Evolutionary conservation across 192 early-diverging fungal genomes (phyloP).

Genomic region (Chytriomyces sp.): DNA sequence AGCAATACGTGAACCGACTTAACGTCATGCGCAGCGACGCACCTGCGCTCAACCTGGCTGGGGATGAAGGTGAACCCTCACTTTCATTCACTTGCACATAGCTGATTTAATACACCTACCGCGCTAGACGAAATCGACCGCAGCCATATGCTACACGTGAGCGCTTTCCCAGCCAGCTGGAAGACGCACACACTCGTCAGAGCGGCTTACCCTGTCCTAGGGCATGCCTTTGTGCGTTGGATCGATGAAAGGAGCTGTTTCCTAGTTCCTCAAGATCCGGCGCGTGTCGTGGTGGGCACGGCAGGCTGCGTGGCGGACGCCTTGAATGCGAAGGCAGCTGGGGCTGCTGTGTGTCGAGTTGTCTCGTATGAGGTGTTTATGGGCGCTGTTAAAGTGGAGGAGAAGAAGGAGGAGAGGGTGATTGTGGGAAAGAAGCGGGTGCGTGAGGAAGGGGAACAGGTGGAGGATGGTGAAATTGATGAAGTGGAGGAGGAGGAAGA

Average conservation of each 20-base stretch:
- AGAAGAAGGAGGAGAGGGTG: background rate
- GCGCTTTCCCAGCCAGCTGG: constrained; percentile 54
- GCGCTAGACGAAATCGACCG: constrained; percentile 43
- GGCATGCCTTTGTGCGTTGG: constrained; percentile 53
- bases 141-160: constrained; percentile 52
- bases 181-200: constrained; percentile 51
- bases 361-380: constrained; percentile 1
- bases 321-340: background rate
- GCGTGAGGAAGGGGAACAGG: constrained; percentile 2
- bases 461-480: constrained; percentile 22
- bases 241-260: constrained; percentile 52
- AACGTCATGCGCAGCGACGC: constrained; percentile 71
- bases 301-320: background rate
- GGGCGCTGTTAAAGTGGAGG: background rate
- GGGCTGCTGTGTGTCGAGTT: background rate
- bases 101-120: background rate
- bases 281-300: background rate
- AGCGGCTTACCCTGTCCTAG: constrained; percentile 43
- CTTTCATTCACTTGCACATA: background rate
- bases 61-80: constrained; percentile 40
- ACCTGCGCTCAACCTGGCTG: constrained; percentile 59
- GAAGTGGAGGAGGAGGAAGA: constrained; percentile 12
- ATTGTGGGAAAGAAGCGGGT: background rate
- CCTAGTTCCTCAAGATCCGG: constrained; percentile 48
- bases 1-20: constrained; percentile 54